Evolutionary conservation across 768 basidiomycete species (phyloP).

Genomic region (Lactifluus hygrophoroides): DNA sequence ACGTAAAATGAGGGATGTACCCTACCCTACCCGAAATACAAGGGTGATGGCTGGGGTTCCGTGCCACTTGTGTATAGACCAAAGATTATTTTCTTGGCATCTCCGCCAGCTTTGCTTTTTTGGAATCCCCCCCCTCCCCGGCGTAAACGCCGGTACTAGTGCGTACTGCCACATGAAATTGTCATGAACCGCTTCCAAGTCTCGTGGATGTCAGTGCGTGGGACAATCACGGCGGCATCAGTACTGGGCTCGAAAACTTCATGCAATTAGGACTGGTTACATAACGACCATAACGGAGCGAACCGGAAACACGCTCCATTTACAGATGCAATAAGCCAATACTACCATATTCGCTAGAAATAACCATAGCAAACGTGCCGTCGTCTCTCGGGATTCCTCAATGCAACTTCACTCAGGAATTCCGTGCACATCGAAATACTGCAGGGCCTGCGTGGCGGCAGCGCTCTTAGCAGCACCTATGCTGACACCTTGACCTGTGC

Average conservation of each 20-base stretch:
- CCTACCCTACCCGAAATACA: too few relatives aligned
- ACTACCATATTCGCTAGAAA: not conserved
- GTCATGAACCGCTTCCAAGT: too few relatives aligned
- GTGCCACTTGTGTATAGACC: too few relatives aligned
- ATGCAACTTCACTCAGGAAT: not conserved
- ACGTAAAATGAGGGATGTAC: too few relatives aligned
- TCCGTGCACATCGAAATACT: not conserved
- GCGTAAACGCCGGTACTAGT: too few relatives aligned
- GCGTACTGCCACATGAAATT: too few relatives aligned
- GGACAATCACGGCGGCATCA: not conserved
- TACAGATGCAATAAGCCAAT: not conserved
- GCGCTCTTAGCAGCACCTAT: not conserved
- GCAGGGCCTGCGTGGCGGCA: slow-evolving; percentile 1
- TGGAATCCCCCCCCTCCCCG: not conserved
- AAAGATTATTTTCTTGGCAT: too few relatives aligned
- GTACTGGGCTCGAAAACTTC: not conserved
- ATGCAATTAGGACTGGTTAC: not conserved
- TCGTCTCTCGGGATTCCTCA: not conserved
- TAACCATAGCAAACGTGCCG: too few relatives aligned
- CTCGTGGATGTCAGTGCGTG: not conserved
- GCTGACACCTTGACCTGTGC: not conserved
- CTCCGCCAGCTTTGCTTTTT: too few relatives aligned
- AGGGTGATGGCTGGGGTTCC: too few relatives aligned
- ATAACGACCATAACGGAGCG: not conserved
- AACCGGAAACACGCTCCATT: not conserved